phyloP scores from a whole-genome alignment of 2,329 filamentous ascomycete species.

The Ascocoryne sarcoides region DNA sequence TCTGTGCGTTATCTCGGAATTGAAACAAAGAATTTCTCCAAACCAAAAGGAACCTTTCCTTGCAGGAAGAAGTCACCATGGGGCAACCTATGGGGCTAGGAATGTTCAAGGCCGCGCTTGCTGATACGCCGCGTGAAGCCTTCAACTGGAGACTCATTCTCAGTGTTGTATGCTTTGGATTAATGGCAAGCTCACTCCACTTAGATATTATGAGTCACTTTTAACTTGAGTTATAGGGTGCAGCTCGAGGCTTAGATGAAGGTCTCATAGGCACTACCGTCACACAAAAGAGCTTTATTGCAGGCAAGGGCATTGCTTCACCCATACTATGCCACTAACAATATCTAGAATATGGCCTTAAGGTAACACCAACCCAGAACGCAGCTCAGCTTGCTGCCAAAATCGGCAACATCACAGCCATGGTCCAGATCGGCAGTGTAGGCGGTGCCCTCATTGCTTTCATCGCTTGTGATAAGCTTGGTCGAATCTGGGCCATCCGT shows the following conservation, averaged over 20 bases:
- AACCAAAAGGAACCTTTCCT: not conserved
- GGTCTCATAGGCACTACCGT: constrained; percentile 25
- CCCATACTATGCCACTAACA: constrained; percentile 5
- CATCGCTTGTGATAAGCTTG: constrained; percentile 20
- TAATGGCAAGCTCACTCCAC: constrained; percentile 11
- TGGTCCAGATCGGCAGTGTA: constrained; percentile 33
- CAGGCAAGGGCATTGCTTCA: constrained; percentile 8
- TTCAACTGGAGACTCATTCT: constrained; percentile 28
- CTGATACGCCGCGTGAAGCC: constrained; percentile 26
- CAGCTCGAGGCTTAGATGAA: constrained; percentile 21
- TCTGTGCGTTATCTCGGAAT: no score
- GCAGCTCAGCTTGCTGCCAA: constrained; percentile 25
- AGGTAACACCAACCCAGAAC: constrained; percentile 6
- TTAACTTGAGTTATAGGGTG: constrained; percentile 9
- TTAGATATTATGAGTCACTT: not conserved
- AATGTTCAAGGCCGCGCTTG: constrained; percentile 24
- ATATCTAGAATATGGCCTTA: constrained; percentile 15
- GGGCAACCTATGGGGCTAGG: constrained; percentile 16
- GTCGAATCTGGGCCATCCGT: constrained; percentile 22
- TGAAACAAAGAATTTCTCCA: no score
- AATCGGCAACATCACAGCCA: constrained; percentile 31
- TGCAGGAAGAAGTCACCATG: constrained; percentile 3
- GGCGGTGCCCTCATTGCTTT: constrained; percentile 28
- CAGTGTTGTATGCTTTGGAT: constrained; percentile 20
- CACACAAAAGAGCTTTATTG: constrained; percentile 20